Evolutionary conservation across 108 stramenopile species (phyloP), one percentile per base, ranked within the genome.

Genomic region (Nannochloropsis gaditana): DNA sequence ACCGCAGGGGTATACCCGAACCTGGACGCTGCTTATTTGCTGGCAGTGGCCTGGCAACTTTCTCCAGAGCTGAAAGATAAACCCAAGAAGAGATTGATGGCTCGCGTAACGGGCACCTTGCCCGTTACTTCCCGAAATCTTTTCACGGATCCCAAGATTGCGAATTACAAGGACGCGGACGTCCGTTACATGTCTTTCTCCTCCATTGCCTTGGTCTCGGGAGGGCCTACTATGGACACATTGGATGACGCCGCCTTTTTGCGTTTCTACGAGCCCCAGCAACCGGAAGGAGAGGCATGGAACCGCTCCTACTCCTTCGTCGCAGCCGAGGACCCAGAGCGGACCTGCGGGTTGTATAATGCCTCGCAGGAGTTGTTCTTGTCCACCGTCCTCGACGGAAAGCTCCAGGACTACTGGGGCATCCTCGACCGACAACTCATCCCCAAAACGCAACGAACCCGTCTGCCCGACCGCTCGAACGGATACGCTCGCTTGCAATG

Each of bases 31-130:
- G 59, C 59, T n/a, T 73, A 73, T 6, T n/a, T 73, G 19, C n/a
- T 73, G 59, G 59, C 59, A n/a, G 59, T 73, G 59, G 59, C 59
- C 6, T 73, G 59, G 59, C 59, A 73, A 73, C 15, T n/a, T n/a
- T n/a, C 59, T 3, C 19, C n/a, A 15, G 59, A 73, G 59, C 59
- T 73, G 19, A 73, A 73, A n/a, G 59, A 15, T n/a, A 15, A 73
- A n/a, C 59, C 59, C 59, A 15, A 73, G 59, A 73, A 73, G 59
- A 73, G 59, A 0, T 6, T 73, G 59, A n/a, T 73, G 15, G 59
- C 59, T 15, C 59, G 59, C 19, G 59, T 73, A 2, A 73, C 59
- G 59, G 59, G 59, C n/a, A 73, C 59, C 59, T 73, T 73, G 8
- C 59, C 59, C 3, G n/a, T 73, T 2, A 73, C 59, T n/a, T 4